A percentile compares a stretch with the other conserved stretches of the same genome.
phyloP scores from a whole-genome alignment of 495 filamentous ascomycete genomes.

The Xylaria cubensis region DNA sequence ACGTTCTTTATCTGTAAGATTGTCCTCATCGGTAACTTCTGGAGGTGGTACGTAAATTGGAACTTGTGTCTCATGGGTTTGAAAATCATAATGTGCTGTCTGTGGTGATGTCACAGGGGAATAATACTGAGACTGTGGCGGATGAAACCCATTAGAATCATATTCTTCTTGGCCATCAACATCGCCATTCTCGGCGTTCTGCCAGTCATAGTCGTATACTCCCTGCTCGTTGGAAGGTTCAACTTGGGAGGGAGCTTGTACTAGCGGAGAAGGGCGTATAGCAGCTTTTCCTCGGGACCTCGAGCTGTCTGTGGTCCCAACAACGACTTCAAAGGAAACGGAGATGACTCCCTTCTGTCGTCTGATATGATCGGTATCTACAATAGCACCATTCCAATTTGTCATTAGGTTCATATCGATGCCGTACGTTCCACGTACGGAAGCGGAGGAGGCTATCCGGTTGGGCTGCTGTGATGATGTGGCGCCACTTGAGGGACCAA shows the following conservation, averaged over 20 bases:
- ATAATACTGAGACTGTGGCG: slow-evolving; percentile 35
- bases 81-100: slow-evolving; percentile 41
- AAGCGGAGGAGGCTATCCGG: slow-evolving; percentile 59
- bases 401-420: slow-evolving; percentile 44
- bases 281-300: slow-evolving; percentile 62
- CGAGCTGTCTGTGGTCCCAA: slow-evolving; percentile 85
- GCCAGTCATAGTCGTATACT: slow-evolving; percentile 41
- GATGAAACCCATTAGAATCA: slow-evolving; percentile 27
- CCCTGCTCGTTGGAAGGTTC: slow-evolving; percentile 33
- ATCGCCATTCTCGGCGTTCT: slow-evolving; percentile 36
- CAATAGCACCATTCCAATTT: slow-evolving; percentile 74
- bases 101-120: slow-evolving; percentile 34
- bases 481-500: slow-evolving; percentile 49
- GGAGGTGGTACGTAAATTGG: slow-evolving; percentile 61
- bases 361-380: slow-evolving; percentile 87
- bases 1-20: slow-evolving; percentile 71
- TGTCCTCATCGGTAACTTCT: slow-evolving; percentile 57
- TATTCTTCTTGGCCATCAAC: slow-evolving; percentile 39
- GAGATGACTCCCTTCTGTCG: slow-evolving; percentile 88
- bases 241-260: slow-evolving; percentile 33
- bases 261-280: slow-evolving; percentile 39
- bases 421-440: slow-evolving; percentile 41
- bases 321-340: slow-evolving; percentile 79
- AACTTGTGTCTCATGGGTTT: slow-evolving; percentile 33
- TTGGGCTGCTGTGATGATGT: slow-evolving; percentile 47